A percentile compares a stretch with the other conserved stretches of the same genome.
Evolutionary conservation across 805 yeast genomes (phyloP).

Genomic region (Tetrapisispora phaffii): DNA sequence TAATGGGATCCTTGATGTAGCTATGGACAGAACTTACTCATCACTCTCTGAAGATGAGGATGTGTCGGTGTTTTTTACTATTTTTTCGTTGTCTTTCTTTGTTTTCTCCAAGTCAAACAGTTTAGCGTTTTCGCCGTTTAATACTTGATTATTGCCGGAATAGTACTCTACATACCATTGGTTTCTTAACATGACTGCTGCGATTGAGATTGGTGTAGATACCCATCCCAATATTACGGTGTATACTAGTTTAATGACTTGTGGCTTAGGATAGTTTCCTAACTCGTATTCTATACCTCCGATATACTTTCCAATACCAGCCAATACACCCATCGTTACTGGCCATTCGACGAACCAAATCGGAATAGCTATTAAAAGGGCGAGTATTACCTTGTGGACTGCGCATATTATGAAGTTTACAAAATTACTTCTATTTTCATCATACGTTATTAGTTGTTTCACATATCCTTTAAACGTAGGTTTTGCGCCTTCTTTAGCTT

Average conservation of each 20-base stretch:
- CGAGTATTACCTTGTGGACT: slow-evolving; percentile 11
- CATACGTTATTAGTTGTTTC: slow-evolving; percentile 1
- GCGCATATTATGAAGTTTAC: slow-evolving; percentile 12
- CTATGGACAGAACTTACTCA: not conserved
- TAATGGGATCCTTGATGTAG: not conserved
- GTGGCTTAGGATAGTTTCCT: slow-evolving; percentile 16
- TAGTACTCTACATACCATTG: slow-evolving; percentile 2
- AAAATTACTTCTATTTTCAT: slow-evolving; percentile 7
- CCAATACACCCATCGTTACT: slow-evolving; percentile 20
- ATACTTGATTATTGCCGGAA: not conserved
- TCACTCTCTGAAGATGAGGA: not conserved
- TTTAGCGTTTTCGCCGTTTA: not conserved
- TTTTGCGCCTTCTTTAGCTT: not conserved
- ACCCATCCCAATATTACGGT: slow-evolving; percentile 13
- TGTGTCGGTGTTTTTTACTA: not conserved
- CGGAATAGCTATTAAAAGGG: slow-evolving; percentile 9
- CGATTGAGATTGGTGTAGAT: slow-evolving; percentile 13
- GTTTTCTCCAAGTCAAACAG: not conserved
- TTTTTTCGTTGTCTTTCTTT: not conserved
- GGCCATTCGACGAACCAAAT: slow-evolving; percentile 20
- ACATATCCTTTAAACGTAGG: not conserved
- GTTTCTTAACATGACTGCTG: slow-evolving; percentile 12
- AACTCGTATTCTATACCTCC: slow-evolving; percentile 14
- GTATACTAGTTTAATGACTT: slow-evolving; percentile 15
- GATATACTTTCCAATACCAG: slow-evolving; percentile 12